Conservation (phyloP, 768 basidiomycete genomes). For the Tricholoma bakamatsutake region DNA sequence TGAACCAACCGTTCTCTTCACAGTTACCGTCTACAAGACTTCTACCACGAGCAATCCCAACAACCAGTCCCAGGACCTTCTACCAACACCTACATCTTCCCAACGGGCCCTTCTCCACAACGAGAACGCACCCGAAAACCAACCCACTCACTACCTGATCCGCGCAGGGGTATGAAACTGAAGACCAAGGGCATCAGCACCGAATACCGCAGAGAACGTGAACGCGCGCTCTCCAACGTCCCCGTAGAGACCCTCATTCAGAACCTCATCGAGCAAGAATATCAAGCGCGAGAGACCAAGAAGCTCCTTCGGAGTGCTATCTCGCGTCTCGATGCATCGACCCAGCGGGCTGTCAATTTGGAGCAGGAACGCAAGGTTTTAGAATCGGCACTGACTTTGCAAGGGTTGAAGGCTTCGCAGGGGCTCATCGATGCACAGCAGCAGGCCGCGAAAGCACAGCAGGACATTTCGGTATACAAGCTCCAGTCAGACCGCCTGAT, state of each 20-base stretch:
- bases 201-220: conserved; percentile 18
- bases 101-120: not conserved
- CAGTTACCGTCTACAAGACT: not conserved
- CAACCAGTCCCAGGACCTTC: not conserved
- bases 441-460: conserved; percentile 18
- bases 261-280: conserved; percentile 20
- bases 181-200: conserved; percentile 6
- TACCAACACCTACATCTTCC: not conserved
- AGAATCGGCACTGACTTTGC: conserved; percentile 18
- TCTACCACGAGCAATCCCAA: not conserved
- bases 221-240: conserved; percentile 20
- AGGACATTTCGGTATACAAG: conserved; percentile 21
- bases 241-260: conserved; percentile 22
- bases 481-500: conserved; percentile 21
- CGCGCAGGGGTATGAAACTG: not conserved
- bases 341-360: conserved; percentile 11
- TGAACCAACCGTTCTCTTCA: not conserved
- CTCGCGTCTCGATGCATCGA: conserved; percentile 19
- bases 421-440: conserved; percentile 23
- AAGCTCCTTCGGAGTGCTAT: conserved; percentile 22
- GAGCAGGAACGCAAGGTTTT: conserved; percentile 10
- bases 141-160: conserved; percentile 2
- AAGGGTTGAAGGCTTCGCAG: conserved; percentile 21
- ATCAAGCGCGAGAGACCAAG: conserved; percentile 22
- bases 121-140: conserved; percentile 2